Evolutionary conservation across 352 stramenopile genomes (phyloP).

Genomic region (Pythium phragmiticola): DNA sequence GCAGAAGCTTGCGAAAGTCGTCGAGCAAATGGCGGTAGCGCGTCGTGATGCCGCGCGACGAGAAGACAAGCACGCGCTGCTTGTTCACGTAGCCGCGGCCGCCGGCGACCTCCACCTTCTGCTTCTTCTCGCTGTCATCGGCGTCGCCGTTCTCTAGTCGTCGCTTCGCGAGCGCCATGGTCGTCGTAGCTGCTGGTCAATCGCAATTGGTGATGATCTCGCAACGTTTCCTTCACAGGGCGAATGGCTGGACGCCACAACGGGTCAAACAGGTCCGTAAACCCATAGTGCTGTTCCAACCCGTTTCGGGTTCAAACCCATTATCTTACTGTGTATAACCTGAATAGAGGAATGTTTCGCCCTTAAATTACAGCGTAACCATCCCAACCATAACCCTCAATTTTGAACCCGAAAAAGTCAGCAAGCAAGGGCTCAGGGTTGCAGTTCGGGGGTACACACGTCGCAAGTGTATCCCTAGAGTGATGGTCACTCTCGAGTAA

Average conservation of each 20-base stretch:
- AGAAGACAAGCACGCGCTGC: constrained; percentile 92
- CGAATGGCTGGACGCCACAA: constrained; percentile 31
- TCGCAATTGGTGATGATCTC: neutral
- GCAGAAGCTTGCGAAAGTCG: constrained; percentile 96
- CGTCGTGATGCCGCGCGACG: constrained; percentile 90
- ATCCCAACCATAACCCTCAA: neutral
- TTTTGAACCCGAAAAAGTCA: neutral
- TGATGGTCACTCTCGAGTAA: constrained; percentile 4
- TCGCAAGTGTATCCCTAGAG: constrained; percentile 3
- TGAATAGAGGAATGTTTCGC: constrained; percentile 3
- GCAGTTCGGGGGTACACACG: constrained; percentile 1
- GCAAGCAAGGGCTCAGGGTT: constrained; percentile 5
- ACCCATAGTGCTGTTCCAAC: neutral
- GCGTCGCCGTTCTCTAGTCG: constrained; percentile 30
- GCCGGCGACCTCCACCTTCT: constrained; percentile 36
- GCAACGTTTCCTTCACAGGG: constrained; percentile 24
- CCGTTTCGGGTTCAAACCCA: neutral
- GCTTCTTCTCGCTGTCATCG: constrained; percentile 44
- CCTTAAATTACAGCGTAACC: neutral
- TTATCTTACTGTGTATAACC: neutral
- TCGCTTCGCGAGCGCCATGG: constrained; percentile 33
- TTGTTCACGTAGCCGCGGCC: constrained; percentile 87
- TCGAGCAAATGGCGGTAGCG: constrained; percentile 98
- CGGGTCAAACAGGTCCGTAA: constrained; percentile 3
- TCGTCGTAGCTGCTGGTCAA: constrained; percentile 5